phyloP scores from a whole-genome alignment of 192 early-diverging fungal species.

The Powellomyces hirtus region DNA sequence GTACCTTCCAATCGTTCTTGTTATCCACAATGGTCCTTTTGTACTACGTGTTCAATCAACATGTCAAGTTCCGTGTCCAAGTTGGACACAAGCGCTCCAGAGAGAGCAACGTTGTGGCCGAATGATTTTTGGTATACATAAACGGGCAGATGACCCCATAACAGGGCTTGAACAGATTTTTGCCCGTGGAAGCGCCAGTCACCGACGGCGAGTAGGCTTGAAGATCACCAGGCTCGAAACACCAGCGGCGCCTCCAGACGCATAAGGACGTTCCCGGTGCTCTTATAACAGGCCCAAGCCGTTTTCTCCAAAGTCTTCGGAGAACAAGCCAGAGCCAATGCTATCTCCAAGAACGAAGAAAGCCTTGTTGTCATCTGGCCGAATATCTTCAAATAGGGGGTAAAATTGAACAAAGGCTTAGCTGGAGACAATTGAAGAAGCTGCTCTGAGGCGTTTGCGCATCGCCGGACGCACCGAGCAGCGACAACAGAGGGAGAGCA shows the following conservation, averaged over 20 bases:
- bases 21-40: too few relatives aligned
- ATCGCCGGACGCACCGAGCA: too few relatives aligned
- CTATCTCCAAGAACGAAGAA: slow-evolving; percentile 8
- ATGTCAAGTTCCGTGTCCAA: not conserved
- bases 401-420: too few relatives aligned
- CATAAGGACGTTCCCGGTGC: slow-evolving; percentile 2
- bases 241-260: not conserved
- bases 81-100: not conserved
- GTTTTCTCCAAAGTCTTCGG: not conserved
- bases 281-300: not conserved
- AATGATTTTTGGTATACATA: too few relatives aligned
- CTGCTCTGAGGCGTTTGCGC: too few relatives aligned
- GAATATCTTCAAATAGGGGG: too few relatives aligned
- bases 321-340: not conserved
- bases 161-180: not conserved
- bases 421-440: too few relatives aligned
- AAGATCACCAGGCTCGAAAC: slow-evolving; percentile 3
- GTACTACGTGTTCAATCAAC: too few relatives aligned
- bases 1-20: too few relatives aligned
- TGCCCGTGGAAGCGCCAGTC: not conserved
- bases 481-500: too few relatives aligned
- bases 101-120: slow-evolving; percentile 4
- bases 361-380: slow-evolving; percentile 4
- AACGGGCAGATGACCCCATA: slow-evolving; percentile 3
- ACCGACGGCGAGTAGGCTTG: not conserved